Conservation (phyloP, 805 yeast species). For the Wickerhamiella dianesei region DNA sequence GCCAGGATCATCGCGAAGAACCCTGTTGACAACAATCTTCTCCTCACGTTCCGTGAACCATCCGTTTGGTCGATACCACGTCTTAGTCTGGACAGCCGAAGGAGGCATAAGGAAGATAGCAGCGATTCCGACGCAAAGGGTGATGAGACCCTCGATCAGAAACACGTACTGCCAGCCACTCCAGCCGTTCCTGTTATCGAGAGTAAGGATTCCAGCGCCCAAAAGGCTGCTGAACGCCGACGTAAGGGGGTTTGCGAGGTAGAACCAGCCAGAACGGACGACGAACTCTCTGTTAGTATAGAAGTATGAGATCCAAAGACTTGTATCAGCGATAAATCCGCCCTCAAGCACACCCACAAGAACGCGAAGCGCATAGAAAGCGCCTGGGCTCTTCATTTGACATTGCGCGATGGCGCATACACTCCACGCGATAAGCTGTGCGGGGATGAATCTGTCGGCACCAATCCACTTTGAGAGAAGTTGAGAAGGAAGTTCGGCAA, state of each 20-base stretch:
- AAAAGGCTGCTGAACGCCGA: conserved; percentile 27
- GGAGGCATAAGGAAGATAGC: conserved; percentile 37
- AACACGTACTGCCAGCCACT: conserved; percentile 38
- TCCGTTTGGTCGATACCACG: conserved; percentile 34
- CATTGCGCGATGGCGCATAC: conserved; percentile 41
- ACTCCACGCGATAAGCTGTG: conserved; percentile 45
- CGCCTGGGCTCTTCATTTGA: conserved; percentile 29
- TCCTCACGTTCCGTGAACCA: conserved; percentile 41
- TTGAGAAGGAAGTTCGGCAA: conserved; percentile 55
- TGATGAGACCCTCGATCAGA: conserved; percentile 36
- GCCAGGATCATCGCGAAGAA: conserved; percentile 47
- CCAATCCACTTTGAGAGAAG: conserved; percentile 48
- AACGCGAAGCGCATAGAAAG: conserved; percentile 36
- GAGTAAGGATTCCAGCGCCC: conserved; percentile 35
- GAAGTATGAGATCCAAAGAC: conserved; percentile 28
- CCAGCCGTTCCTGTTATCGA: conserved; percentile 31
- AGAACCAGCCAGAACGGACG: conserved; percentile 38
- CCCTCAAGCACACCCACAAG: conserved; percentile 48
- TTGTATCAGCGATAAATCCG: conserved; percentile 28
- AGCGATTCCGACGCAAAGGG: conserved; percentile 36
- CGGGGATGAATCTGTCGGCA: conserved; percentile 50
- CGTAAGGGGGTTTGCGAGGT: conserved; percentile 32
- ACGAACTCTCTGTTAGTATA: conserved; percentile 43
- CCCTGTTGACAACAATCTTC: conserved; percentile 42
- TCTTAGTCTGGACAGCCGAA: conserved; percentile 36